Conservation (phyloP, 1,139 yeast species). For the Trichomonascaceae sp. region DNA sequence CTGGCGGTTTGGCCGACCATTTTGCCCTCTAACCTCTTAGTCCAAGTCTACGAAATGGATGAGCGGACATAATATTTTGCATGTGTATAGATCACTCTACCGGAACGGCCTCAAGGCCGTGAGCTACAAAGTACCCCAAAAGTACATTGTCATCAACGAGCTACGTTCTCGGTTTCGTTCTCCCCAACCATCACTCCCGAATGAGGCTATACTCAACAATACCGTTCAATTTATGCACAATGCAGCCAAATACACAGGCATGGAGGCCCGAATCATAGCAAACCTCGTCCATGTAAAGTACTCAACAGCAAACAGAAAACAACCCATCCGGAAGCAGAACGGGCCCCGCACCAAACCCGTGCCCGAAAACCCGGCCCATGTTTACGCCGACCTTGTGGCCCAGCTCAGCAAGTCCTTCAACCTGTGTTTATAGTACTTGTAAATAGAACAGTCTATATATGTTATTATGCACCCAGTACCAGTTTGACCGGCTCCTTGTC, state of each 20-base stretch:
- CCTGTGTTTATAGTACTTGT: neutral
- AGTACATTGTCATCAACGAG: neutral
- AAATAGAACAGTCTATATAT: neutral
- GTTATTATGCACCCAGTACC: conserved; percentile 37
- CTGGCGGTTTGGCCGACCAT: no score
- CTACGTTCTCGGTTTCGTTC: neutral
- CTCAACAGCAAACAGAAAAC: conserved; percentile 2
- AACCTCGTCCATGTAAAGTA: conserved; percentile 10
- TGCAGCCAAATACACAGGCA: conserved; percentile 12
- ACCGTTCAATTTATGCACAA: conserved; percentile 10
- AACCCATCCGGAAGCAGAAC: neutral
- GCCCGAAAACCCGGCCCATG: neutral
- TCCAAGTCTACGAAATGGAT: no score
- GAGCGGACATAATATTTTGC: no score
- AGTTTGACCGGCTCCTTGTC: conserved; percentile 91
- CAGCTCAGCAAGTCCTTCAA: neutral
- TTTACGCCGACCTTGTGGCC: neutral
- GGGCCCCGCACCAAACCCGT: neutral
- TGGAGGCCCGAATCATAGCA: conserved; percentile 9
- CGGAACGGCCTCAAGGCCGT: neutral
- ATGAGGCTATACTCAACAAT: conserved; percentile 6
- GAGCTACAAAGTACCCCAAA: neutral
- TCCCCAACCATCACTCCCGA: neutral
- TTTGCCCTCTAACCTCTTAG: no score
- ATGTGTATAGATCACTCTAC: no score